Conservation (phyloP, 2,329 filamentous ascomycete genomes). For the Fusarium anthophilum region DNA sequence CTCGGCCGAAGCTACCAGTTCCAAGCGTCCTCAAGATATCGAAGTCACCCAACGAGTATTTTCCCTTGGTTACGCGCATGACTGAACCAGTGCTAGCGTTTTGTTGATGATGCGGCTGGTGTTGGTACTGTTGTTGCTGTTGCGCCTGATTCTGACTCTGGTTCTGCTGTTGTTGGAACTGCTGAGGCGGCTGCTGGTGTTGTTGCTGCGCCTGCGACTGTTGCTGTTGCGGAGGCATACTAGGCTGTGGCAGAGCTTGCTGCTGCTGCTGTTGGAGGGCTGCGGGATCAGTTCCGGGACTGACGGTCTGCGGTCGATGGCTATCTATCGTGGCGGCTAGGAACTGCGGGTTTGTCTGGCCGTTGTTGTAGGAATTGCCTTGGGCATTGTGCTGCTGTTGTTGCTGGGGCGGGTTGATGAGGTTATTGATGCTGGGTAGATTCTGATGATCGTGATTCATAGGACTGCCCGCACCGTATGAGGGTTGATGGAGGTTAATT, state of each 20-base stretch:
- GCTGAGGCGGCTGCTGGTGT: conserved; percentile 29
- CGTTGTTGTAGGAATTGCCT: conserved; percentile 46
- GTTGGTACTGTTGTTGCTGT: conserved; percentile 40
- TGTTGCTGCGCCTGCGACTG: conserved; percentile 43
- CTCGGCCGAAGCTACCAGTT: conserved; percentile 95
- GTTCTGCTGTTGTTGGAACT: conserved; percentile 31
- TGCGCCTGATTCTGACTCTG: conserved; percentile 22
- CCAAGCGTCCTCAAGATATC: conserved; percentile 89
- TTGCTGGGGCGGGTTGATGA: conserved; percentile 69
- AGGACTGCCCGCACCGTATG: conserved; percentile 41
- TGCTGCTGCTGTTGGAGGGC: conserved; percentile 51
- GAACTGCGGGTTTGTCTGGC: conserved; percentile 40
- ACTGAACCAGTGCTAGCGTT: conserved; percentile 49
- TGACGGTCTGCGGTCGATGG: conserved; percentile 46
- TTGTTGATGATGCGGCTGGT: conserved; percentile 47
- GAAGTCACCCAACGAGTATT: conserved; percentile 95
- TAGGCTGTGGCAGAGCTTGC: conserved; percentile 42
- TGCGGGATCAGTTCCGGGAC: conserved; percentile 51
- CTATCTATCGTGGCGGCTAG: conserved; percentile 41
- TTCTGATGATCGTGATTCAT: conserved; percentile 67
- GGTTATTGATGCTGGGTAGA: conserved; percentile 82
- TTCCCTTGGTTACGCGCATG: conserved; percentile 86
- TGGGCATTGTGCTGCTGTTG: conserved; percentile 53
- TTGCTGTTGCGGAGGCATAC: conserved; percentile 46
- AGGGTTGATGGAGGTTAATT: conserved; percentile 42